Evolutionary conservation across 2,329 filamentous ascomycete genomes (phyloP).

Genomic region (Aspergillus sp.): DNA sequence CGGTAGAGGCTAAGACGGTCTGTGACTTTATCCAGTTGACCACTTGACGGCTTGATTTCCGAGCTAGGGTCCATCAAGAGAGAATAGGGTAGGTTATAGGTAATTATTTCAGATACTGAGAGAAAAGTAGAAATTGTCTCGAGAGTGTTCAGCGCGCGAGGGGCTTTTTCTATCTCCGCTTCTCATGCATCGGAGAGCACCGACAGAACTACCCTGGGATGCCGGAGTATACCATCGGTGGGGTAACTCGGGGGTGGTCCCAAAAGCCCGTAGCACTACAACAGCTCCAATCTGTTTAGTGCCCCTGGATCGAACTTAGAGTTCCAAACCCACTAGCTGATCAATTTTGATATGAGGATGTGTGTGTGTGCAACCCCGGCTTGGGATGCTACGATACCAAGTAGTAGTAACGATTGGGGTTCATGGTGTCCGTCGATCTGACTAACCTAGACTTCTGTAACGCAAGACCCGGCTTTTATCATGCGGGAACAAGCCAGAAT

Average conservation of each 20-base stretch:
- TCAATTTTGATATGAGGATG: not conserved
- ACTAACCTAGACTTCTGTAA: not conserved
- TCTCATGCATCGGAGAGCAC: constrained; percentile 37
- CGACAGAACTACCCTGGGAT: constrained; percentile 26
- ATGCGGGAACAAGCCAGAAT: not conserved
- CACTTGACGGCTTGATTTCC: constrained; percentile 18
- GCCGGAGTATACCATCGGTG: constrained; percentile 27
- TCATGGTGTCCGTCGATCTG: not conserved
- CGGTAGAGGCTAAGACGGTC: constrained; percentile 38
- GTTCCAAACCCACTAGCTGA: not conserved
- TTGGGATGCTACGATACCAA: not conserved
- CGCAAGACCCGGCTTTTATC: not conserved
- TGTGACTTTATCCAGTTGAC: constrained; percentile 28
- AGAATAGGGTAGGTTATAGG: constrained; percentile 8
- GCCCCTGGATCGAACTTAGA: not conserved
- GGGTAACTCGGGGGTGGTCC: constrained; percentile 8
- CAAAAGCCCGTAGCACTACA: not conserved
- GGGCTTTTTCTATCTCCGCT: constrained; percentile 24
- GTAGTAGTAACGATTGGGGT: not conserved
- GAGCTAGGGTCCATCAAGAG: constrained; percentile 27
- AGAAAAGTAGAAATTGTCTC: not conserved
- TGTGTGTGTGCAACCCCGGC: not conserved
- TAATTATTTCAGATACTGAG: not conserved
- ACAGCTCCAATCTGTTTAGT: not conserved
- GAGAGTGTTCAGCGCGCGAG: not conserved